Percentiles rank a stretch among this genome's conserved stretches.
These are phyloP conservation scores for Candida tropicalis DNA, from an alignment of 1,139 yeast genomes.

Conservation along the genomic window DNA sequence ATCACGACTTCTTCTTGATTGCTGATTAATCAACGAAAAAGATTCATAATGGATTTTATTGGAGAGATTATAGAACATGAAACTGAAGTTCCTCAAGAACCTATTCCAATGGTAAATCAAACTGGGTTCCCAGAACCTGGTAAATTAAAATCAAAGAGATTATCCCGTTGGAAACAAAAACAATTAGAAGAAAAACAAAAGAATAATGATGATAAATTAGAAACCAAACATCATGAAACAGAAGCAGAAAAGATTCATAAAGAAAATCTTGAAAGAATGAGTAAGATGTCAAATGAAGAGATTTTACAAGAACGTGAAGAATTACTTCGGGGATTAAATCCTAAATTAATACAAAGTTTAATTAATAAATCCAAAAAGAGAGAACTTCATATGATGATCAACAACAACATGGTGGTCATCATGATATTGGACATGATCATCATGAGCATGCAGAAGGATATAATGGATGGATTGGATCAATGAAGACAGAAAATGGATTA, in stretches of 20 bases:
- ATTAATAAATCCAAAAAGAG: conserved; percentile 43
- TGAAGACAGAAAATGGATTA: conserved; percentile 39
- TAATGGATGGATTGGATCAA: conserved; percentile 77
- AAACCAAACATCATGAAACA: conserved; percentile 9
- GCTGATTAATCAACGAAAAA: conserved; percentile 20
- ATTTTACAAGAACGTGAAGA: conserved; percentile 68
- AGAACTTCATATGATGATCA: conserved; percentile 23
- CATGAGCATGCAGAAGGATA: conserved; percentile 61
- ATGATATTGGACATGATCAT: conserved; percentile 34
- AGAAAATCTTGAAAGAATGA: conserved; percentile 69
- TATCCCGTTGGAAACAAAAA: conserved; percentile 28
- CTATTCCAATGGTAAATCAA: conserved; percentile 17
- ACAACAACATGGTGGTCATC: conserved; percentile 17
- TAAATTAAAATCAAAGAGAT: conserved; percentile 24
- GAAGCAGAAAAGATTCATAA: conserved; percentile 76
- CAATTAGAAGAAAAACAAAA: conserved; percentile 9
- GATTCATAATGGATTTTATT: conserved; percentile 69
- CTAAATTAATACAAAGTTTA: conserved; percentile 63
- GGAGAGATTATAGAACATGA: conserved; percentile 80
- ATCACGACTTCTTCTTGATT: no score
- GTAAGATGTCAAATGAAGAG: conserved; percentile 68
- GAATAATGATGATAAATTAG: conserved; percentile 8
- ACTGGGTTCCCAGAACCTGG: conserved; percentile 50
- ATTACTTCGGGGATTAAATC: conserved; percentile 66
- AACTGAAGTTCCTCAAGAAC: conserved; percentile 35